Base-by-base conservation (phyloP, 208 protist genomes). In the Strigomonas culicis region DNA sequence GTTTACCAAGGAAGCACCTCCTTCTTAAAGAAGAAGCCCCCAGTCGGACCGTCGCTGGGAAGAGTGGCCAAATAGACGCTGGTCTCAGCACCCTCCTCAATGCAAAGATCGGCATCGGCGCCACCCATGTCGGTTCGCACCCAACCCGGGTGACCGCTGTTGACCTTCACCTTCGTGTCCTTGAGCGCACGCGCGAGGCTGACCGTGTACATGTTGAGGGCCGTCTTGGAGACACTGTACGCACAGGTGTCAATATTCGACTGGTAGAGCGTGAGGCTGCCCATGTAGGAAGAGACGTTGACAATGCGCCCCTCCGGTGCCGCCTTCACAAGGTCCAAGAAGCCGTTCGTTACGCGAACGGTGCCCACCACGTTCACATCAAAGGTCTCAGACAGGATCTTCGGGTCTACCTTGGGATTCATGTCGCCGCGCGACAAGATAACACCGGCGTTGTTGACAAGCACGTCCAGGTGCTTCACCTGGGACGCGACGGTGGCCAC, bases 141-240 rank as follows among this genome's bases (percentile, higher is more conserved):
- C 71, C 81, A 90, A 0, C 86, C 83, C 0, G 86, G 84, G 62
- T 93, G 78, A 6, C 67, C 86, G 15, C 68, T 71, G 69, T 90
- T 90, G 50, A 80, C 77, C 70, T 86, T 90, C 21, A 89, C 69
- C 0, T 70, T 74, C 1, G 75, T 84, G 27, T 75, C 68, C 55
- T 80, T 60, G n/a, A 90, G 70, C 31, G 80, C 72, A 31, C 70
- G 51, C 19, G 80, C 82, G 30, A 90, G 72, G 59, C 80, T 82
- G 58, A 79, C 75, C n/a, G 86, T 90, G 76, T 93, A 88, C 80
- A 90, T 87, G 70, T 93, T 93, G 34, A 93, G 65, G 24, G 83
- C 82, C n/a, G 86, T 72, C 72, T 90, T 93, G 24, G 78, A 84
- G 24, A 75, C 65, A 32, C 70, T 84, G 72, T 90, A 93, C 1